Base-by-base conservation (phyloP, 2,329 filamentous ascomycete species). In the Apiospora rasikravindrae region DNA sequence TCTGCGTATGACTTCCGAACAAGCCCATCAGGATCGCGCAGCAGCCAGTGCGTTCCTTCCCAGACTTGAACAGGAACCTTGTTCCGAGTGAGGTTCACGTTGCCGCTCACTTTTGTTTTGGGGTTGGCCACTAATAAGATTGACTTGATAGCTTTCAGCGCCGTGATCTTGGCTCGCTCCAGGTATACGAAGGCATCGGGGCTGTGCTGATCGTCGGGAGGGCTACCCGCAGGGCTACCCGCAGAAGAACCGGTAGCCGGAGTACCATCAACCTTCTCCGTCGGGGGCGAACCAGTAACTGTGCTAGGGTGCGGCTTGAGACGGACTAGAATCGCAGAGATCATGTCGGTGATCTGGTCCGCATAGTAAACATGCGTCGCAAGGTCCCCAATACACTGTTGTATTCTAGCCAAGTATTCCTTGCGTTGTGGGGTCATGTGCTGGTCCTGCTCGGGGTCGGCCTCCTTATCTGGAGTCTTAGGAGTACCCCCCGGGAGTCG, bases 331-430 rank as follows among this genome's bases (percentile, higher is more conserved):
- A 98, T 92, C 0, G 94, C 91, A 26, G 91, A 89, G 69, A 98
- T 91, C 94, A 98, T 98, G 82, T 99, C 96, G 1, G 93, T 91
- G 71, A 98, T 94, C 82, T 99, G 96, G 77, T 98, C 96, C 1
- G 94, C 94, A 80, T 99, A 99, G 84, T 99, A 99, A 44, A 98
- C 92, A 79, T 99, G 96, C 0, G 94, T 98, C 2, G 95, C 95
- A 40, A 99, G 86, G 80, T 95, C 91, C n/a, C 94, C 94, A 73
- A 98, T 95, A 82, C 94, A 97, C 76, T 89, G 88, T 80, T 96
- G 92, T 22, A 98, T 87, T 44, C 91, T 89, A 45, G 86, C 82
- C 40, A 98, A 84, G 22, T 98, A 86, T 75, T 91, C 88, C 74
- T 87, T 87, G 69, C 91, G 88, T 71, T 92, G 88, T 8, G 86